A percentile compares a stretch with the other conserved stretches of the same genome.
These are phyloP conservation scores for Aspergillus amoenus DNA, from an alignment of 2,329 filamentous ascomycete genomes.

Conservation along the genomic window DNA sequence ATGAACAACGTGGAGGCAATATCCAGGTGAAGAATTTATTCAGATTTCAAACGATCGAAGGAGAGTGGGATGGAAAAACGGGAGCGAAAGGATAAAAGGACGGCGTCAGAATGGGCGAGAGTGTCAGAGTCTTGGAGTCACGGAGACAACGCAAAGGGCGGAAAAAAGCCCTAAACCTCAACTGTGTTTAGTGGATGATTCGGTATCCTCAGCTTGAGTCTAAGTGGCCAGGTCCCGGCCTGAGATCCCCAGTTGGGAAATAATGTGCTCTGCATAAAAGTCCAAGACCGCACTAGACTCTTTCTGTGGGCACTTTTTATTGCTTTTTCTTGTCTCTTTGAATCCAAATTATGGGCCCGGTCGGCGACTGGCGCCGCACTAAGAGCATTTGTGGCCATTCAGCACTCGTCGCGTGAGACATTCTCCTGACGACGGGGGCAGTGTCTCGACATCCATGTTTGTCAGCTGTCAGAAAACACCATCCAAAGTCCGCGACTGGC, in stretches of 20 bases:
- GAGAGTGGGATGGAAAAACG: slow-evolving; percentile 15
- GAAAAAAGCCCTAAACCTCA: slow-evolving; percentile 5
- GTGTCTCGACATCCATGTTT: neutral
- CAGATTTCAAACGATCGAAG: slow-evolving; percentile 11
- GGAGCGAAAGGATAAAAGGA: neutral
- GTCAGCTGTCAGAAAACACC: slow-evolving; percentile 7
- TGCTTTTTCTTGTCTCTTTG: neutral
- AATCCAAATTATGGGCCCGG: neutral
- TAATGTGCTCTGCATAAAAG: neutral
- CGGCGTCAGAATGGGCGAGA: neutral
- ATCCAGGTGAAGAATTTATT: slow-evolving; percentile 3
- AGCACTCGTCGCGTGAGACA: slow-evolving; percentile 15
- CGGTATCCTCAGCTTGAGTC: neutral
- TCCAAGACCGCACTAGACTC: neutral
- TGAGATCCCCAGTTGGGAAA: neutral
- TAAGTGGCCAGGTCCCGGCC: neutral
- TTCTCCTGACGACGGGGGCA: neutral
- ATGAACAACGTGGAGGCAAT: slow-evolving; percentile 5
- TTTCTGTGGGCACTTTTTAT: neutral
- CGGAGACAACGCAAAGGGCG: neutral
- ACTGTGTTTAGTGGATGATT: neutral
- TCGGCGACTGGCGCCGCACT: slow-evolving; percentile 12
- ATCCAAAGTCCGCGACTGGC: neutral
- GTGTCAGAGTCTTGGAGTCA: neutral
- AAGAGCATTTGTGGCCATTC: slow-evolving; percentile 10